phyloP scores from a whole-genome alignment of 148 eudicot species.

The Cornus kousa region DNA sequence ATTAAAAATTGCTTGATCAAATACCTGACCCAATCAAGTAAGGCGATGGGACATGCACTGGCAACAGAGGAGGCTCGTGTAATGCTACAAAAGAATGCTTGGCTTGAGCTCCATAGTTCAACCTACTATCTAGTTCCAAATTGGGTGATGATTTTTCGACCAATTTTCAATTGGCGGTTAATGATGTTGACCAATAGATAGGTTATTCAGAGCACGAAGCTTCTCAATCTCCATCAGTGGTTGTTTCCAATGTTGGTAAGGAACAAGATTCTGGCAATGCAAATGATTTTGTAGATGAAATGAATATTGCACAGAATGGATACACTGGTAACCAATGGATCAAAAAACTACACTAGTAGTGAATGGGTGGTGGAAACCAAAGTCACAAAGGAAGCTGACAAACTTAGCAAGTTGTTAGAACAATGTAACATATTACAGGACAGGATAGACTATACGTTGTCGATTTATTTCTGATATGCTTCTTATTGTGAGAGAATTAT shows the following conservation, averaged over 20 bases:
- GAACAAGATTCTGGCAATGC: neutral
- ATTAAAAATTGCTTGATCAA: constrained; percentile 57
- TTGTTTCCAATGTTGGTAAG: constrained; percentile 18
- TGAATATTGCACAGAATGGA: too few species aligned
- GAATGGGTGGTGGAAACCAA: constrained; percentile 5
- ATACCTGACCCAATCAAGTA: constrained; percentile 56
- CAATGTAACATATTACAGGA: constrained; percentile 72
- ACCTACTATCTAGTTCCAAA: constrained; percentile 58
- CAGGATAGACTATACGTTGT: constrained; percentile 58
- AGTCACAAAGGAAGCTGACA: constrained; percentile 38
- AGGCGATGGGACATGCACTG: constrained; percentile 55
- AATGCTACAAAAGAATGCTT: constrained; percentile 60
- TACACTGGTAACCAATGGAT: constrained; percentile 6
- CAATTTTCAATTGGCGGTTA: too few species aligned
- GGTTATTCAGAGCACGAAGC: constrained; percentile 24
- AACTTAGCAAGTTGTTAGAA: constrained; percentile 53
- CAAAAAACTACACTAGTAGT: neutral
- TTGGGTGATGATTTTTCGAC: constrained; percentile 73
- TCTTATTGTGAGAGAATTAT: neutral
- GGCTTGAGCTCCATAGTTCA: constrained; percentile 61
- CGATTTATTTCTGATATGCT: constrained; percentile 51
- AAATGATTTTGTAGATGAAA: constrained; percentile 15
- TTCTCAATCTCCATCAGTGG: constrained; percentile 19
- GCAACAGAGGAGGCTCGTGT: constrained; percentile 65
- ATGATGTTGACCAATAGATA: too few species aligned